These are phyloP conservation scores for Kwoniella sp. DNA, from an alignment of 768 basidiomycete species.

Conservation along the genomic window DNA sequence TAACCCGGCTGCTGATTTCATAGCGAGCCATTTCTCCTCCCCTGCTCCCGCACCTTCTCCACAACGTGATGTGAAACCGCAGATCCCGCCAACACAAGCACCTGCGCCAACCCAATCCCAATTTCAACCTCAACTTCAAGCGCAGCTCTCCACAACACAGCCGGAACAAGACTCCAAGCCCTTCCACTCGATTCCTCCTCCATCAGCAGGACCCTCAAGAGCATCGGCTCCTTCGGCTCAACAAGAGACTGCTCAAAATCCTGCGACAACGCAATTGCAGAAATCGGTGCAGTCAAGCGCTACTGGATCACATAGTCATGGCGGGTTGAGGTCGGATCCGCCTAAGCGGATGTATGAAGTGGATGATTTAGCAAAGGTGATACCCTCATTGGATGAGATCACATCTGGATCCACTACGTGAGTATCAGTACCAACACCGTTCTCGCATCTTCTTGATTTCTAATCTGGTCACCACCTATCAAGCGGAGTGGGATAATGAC, in stretches of 20 bases:
- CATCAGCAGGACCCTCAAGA: constrained; percentile 7
- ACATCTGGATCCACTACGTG: constrained; percentile 18
- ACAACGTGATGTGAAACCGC: constrained; percentile 19
- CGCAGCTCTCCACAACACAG: not conserved
- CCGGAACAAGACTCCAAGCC: constrained; percentile 12
- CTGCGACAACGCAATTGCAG: not conserved
- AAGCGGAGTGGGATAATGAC: not conserved
- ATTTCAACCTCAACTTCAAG: not conserved
- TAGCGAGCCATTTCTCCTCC: not conserved
- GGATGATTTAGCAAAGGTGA: constrained; percentile 27
- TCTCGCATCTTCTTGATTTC: not conserved
- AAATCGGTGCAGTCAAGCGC: constrained; percentile 12
- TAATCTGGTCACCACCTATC: not conserved
- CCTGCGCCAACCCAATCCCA: not conserved
- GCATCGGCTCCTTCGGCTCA: constrained; percentile 6
- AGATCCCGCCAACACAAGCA: constrained; percentile 5
- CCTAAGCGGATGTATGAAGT: constrained; percentile 42
- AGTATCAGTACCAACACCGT: constrained; percentile 9
- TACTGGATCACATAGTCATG: constrained; percentile 25
- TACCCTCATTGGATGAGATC: constrained; percentile 30
- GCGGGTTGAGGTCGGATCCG: constrained; percentile 39
- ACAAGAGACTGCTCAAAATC: not conserved
- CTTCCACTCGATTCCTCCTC: constrained; percentile 23
- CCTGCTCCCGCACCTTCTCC: constrained; percentile 5
- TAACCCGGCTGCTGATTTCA: not conserved